A percentile compares a stretch with the other conserved stretches of the same genome.
Conservation (phyloP, 1,139 yeast species). For the Suhomyces atakaporum region DNA sequence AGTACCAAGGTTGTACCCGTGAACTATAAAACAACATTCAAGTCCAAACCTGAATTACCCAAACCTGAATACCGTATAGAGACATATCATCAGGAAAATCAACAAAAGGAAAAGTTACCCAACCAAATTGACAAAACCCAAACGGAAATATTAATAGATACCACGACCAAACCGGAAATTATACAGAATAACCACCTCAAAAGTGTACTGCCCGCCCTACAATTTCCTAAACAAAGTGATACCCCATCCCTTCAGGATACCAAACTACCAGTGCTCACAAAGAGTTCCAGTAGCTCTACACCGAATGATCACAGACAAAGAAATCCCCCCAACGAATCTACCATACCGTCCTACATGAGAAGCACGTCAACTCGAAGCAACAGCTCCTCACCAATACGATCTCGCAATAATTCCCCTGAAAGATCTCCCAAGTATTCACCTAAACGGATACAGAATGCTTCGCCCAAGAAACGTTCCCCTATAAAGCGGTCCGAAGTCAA, state of each 20-base stretch:
- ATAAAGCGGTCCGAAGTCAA: conserved; percentile 7
- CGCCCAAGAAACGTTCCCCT: conserved; percentile 8
- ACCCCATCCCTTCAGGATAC: conserved; percentile 1
- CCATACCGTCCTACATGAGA: conserved; percentile 14
- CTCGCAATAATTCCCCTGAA: conserved; percentile 3
- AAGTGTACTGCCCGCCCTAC: no score
- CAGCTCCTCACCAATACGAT: conserved; percentile 12
- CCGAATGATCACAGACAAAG: background rate
- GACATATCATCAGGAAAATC: conserved; percentile 1
- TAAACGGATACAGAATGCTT: no score
- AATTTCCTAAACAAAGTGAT: no score
- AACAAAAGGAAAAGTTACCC: conserved; percentile 3
- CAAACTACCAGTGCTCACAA: conserved; percentile 4
- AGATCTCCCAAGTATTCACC: conserved; percentile 1
- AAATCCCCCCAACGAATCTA: background rate
- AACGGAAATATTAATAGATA: background rate
- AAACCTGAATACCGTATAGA: conserved; percentile 4
- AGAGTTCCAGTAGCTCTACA: background rate
- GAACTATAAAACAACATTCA: background rate
- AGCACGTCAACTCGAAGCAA: conserved; percentile 10
- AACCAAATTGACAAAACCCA: no score
- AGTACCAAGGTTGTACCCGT: background rate
- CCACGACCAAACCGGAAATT: no score
- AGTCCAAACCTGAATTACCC: background rate
- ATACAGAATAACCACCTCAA: no score